phyloP scores from a whole-genome alignment of 31 red algal species.

The Asparagopsis taxiformis region DNA sequence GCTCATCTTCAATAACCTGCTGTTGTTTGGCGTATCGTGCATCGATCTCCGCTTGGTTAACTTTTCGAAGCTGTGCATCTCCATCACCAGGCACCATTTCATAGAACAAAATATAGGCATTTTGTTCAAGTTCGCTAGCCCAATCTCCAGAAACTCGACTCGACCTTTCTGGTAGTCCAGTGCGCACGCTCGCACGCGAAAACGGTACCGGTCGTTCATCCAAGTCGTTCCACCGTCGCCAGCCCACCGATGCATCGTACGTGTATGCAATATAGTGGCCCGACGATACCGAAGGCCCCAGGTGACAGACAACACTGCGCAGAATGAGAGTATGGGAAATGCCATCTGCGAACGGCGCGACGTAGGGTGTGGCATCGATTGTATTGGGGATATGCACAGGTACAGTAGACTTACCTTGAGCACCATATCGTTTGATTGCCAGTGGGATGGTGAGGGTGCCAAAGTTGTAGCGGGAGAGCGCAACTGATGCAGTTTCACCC shows the following conservation, averaged over 20 bases:
- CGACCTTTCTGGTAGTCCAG: too few relatives aligned
- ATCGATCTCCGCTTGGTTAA: too few relatives aligned
- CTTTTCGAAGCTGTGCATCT: too few relatives aligned
- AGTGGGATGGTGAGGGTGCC: conserved; percentile 47
- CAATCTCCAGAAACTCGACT: too few relatives aligned
- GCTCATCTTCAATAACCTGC: too few relatives aligned
- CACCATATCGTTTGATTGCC: conserved; percentile 46
- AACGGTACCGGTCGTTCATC: conserved; percentile 12
- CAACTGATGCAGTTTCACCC: conserved; percentile 33
- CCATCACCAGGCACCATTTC: too few relatives aligned
- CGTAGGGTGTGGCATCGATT: conserved; percentile 17
- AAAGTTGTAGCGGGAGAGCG: conserved; percentile 36
- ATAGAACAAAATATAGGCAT: too few relatives aligned
- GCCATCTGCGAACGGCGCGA: conserved; percentile 14
- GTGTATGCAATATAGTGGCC: conserved; percentile 81
- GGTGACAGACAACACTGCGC: conserved; percentile 59
- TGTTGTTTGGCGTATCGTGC: too few relatives aligned
- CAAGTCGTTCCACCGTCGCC: conserved; percentile 71
- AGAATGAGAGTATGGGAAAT: conserved; percentile 27
- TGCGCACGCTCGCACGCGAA: too few relatives aligned
- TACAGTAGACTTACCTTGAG: conserved; percentile 19
- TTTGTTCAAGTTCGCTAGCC: too few relatives aligned
- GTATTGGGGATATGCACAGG: conserved; percentile 19
- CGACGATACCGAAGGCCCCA: conserved; percentile 16
- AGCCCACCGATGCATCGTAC: conserved; percentile 21